Evolutionary conservation across 148 eudicot species (phyloP), one percentile per base, ranked within the genome.

Genomic region (Chenopodium formosanum): DNA sequence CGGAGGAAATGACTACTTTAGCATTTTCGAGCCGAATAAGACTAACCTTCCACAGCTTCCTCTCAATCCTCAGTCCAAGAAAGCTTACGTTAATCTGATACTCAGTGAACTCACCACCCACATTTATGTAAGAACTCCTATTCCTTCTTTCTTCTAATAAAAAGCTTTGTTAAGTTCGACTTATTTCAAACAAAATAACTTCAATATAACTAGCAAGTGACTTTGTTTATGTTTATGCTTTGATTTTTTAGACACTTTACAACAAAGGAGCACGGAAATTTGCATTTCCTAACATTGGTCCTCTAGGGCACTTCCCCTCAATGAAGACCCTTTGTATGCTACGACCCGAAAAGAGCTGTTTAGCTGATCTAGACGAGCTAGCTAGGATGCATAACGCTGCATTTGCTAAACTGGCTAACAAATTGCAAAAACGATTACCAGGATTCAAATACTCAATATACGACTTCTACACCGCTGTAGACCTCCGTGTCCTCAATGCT

Each of bases 201-300:
- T 31, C 62, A 56, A 56, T 56, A 56, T 14, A 3, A 2, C 62
- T 17, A 56, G 0, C 7, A 56, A 56, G 0, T 56, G 16, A 50
- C 53, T 31, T 31, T 50, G 53, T 50, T 13, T 48, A 1, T 48
- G 52, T 48, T 12, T 11, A 50, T 56, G 62, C 6, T 56, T 53
- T 25, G 17, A 46, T 6, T 63, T 2, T 37, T 56, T 14, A 87
- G 89, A 83, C 78, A 63, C 80, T 87, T 27, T 85, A 87, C 70
- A 63, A 70, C 0, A 19, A 63, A 9, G 90, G 89, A 78, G 90
- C 83, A n/a, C 75, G 87, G 58, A 88, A 88, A 78, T 86, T 86
- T 50, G 89, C 85, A 6, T 80, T 86, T 78, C 81, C 80, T 50
- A 75, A 76, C 56, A 46, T 83, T 1, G 89, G 87, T 25, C 83